Conservation (phyloP, 352 stramenopile species). For the Pythium phragmiticola region DNA sequence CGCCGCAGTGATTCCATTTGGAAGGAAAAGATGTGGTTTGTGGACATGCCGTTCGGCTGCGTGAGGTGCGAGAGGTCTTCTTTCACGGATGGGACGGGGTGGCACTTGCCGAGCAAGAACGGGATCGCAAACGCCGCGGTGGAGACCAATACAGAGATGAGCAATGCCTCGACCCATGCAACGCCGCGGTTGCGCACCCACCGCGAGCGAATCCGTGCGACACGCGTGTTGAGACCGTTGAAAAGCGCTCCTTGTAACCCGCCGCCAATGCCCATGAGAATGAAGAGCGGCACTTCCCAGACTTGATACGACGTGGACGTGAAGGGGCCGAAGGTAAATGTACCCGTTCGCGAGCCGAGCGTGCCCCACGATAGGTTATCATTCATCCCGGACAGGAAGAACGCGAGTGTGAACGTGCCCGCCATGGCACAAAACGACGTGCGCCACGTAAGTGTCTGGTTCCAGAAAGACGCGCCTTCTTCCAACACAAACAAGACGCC, state of each 20-base stretch:
- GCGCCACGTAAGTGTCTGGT: conserved; percentile 97
- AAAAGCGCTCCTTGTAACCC: conserved; percentile 96
- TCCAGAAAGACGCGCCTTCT: conserved; percentile 98
- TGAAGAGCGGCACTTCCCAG: conserved; percentile 95
- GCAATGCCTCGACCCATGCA: conserved; percentile 59
- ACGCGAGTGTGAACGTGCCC: conserved; percentile 80
- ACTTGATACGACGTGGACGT: conserved; percentile 90
- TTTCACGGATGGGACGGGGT: conserved; percentile 46
- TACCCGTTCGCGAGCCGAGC: conserved; percentile 76
- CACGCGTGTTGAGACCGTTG: conserved; percentile 92
- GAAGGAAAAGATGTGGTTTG: conserved; percentile 66
- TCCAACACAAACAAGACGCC: conserved; percentile 98
- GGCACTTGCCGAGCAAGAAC: conserved; percentile 72
- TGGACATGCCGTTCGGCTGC: conserved; percentile 30
- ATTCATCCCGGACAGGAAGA: conserved; percentile 83
- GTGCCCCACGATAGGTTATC: conserved; percentile 30
- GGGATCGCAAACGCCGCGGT: conserved; percentile 73
- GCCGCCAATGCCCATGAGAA: conserved; percentile 95
- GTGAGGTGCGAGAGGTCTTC: conserved; percentile 54
- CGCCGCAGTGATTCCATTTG: conserved; percentile 66
- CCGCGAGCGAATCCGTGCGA: conserved; percentile 83
- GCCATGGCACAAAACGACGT: conserved; percentile 97
- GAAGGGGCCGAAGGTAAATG: conserved; percentile 90
- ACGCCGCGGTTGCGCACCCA: conserved; percentile 60
- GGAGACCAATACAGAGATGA: conserved; percentile 66